phyloP scores from a whole-genome alignment of 176 grass and related monocot species.

The Phoenix roebelenii region DNA sequence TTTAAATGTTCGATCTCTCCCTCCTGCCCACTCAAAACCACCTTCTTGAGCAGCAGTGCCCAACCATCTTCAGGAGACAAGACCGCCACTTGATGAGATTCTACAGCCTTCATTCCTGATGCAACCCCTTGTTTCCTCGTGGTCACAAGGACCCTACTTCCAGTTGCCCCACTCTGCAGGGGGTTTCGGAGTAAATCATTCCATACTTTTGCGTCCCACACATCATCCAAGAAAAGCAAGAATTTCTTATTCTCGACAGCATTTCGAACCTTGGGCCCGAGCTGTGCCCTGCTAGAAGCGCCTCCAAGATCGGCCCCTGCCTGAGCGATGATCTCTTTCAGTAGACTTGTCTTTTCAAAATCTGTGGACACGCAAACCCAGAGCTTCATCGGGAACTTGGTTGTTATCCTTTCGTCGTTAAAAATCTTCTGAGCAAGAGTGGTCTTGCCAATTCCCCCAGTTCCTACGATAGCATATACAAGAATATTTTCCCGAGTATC shows the following conservation, averaged over 20 bases:
- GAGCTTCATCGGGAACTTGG: slow-evolving; percentile 17
- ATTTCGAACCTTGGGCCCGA: too few relatives aligned
- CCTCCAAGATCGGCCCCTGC: not conserved
- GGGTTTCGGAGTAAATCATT: slow-evolving; percentile 11
- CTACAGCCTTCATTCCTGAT: too few relatives aligned
- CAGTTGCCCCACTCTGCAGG: slow-evolving; percentile 8
- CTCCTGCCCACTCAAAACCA: not conserved
- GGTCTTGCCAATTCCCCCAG: too few relatives aligned
- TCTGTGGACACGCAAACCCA: slow-evolving; percentile 26
- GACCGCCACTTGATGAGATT: too few relatives aligned
- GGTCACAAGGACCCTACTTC: slow-evolving; percentile 24
- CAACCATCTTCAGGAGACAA: too few relatives aligned
- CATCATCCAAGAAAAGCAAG: slow-evolving; percentile 23
- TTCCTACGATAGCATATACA: not conserved
- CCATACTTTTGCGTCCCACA: slow-evolving; percentile 21
- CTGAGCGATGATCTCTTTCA: slow-evolving; percentile 19
- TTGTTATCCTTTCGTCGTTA: slow-evolving; percentile 1
- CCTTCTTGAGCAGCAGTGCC: too few relatives aligned
- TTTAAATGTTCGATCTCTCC: slow-evolving; percentile 8
- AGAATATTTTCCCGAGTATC: slow-evolving; percentile 4
- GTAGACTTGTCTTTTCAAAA: not conserved
- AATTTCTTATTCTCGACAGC: slow-evolving; percentile 9
- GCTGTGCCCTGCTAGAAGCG: slow-evolving; percentile 1
- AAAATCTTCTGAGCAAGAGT: slow-evolving; percentile 22
- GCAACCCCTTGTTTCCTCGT: slow-evolving; percentile 15